These are phyloP conservation scores for Thamnidium elegans DNA, from an alignment of 192 early-diverging fungal species.

Conservation along the genomic window DNA sequence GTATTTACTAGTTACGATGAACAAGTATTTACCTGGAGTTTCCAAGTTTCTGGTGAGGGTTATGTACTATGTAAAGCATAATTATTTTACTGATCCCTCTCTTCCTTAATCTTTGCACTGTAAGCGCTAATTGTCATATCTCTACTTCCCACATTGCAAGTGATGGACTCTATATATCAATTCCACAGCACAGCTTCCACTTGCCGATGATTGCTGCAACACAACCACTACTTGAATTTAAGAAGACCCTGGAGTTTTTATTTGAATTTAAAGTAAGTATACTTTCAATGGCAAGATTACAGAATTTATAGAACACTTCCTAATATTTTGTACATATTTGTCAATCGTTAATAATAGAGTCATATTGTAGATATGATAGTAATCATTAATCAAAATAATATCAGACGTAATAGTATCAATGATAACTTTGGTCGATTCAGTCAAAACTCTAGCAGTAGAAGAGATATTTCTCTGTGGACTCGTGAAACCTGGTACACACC, in stretches of 20 bases:
- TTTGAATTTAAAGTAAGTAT: constrained; percentile 1
- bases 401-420: neutral
- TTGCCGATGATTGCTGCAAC: constrained; percentile 2
- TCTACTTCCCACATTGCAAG: constrained; percentile 4
- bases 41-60: neutral
- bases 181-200: neutral
- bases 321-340: constrained; percentile 5
- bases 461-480: neutral
- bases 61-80: neutral
- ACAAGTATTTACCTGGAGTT: constrained; percentile 4
- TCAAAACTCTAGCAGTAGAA: neutral
- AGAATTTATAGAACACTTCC: constrained; percentile 10
- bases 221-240: neutral
- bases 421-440: constrained; percentile 7
- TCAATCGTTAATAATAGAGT: neutral
- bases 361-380: neutral
- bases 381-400: constrained; percentile 11
- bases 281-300: constrained; percentile 12
- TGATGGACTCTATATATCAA: constrained; percentile 9
- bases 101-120: neutral
- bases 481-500: neutral
- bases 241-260: constrained; percentile 4
- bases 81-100: constrained; percentile 1
- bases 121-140: neutral
- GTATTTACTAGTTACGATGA: neutral